Base-by-base conservation (phyloP, 1,139 yeast species). In the Kodamaea fungicola region DNA sequence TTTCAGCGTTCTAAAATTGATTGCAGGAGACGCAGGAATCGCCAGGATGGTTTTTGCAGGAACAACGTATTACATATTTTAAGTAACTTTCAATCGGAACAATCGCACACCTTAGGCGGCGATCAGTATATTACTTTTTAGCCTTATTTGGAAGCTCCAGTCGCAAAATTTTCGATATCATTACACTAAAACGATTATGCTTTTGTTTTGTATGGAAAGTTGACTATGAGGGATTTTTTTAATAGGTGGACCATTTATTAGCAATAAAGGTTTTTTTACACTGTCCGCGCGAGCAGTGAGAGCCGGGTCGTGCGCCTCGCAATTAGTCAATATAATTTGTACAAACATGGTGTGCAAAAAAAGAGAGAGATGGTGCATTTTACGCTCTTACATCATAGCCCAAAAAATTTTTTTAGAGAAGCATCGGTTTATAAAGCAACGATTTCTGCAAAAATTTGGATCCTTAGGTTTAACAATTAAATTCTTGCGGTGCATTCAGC, bases 201-300 rank as follows among this genome's bases (percentile, higher is more conserved):
- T 22, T 29, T 26, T 19, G 12, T 26, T 13, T 16, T 13, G 22
- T 12, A 21, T 30, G 31, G 24, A 28, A 12, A 30, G 19, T 22
- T 31, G 9, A 29, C 26, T 22, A 26, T 40, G 42, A 24, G 42
- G 42, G 42, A 40, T 40, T 40, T 40, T 40, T 40, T 29, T 36
- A 30, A 40, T 40, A 36, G 42, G 42, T 36, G 36, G 34, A 16
- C 19, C 19, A 4, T 16, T 16, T 16, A 16, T 16, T 16, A 16
- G 19, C 19, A 16, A 16, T 16, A 16, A 16, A 16, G 19, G 19
- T 16, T 16, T 16, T 16, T 16, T 16, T 16, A 16, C 19, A 16
- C 19, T 16, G 19, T 16, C 19, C 19, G 19, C 19, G 19, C 19
- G 19, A 16, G 19, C 5, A 16, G 19, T 16, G 19, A 16, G 19